Evolutionary conservation across 1,139 yeast species (phyloP), one percentile per base, ranked within the genome.

Genomic region (Trichomonascaceae sp.): DNA sequence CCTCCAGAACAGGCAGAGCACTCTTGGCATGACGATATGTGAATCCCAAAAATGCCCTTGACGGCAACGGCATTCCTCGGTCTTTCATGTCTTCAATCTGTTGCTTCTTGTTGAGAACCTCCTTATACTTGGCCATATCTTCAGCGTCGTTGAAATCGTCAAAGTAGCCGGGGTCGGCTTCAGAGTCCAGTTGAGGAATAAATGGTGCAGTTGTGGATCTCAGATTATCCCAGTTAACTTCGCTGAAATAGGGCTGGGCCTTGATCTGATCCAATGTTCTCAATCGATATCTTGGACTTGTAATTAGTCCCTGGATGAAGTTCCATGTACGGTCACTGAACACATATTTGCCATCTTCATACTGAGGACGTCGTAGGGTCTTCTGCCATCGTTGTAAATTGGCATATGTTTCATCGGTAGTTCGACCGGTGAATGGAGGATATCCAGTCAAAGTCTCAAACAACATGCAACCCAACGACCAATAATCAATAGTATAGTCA

Each of bases 291-390:
- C 82, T 77, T 47, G 96, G 96, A 53, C 87, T 80, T 1, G 96
- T 87, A 63, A 93, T 87, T 58, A 93, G 75, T 58, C 70, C 62
- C 43, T 84, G 82, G 57, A 95, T 85, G 53, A 95, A 75, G 57
- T 83, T 85, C 99, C 99, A 95, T 1, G 99, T 93, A 67, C 99
- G 83, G 70, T 95, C 99, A 65, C 96, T 87, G 70, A 93, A 89
- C 6, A 93, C 96, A 63, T 79, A 87, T 61, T 95, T 80, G 2
- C 97, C 97, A 67, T 89, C 95, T 55, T 87, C 91, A 58, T 93
- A 87, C 65, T 85, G 88, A 12, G 99, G 99, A 66, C 99, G 81
- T 63, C 88, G 80, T 63, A 95, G 78, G 13, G 93, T 84, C 43
- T 87, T 85, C 67, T 82, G 87, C 98, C 98, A 95, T 67, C 90